Base-by-base conservation (phyloP, 1,284 basidiomycete species). In the Ceratobasidium papillatum region DNA sequence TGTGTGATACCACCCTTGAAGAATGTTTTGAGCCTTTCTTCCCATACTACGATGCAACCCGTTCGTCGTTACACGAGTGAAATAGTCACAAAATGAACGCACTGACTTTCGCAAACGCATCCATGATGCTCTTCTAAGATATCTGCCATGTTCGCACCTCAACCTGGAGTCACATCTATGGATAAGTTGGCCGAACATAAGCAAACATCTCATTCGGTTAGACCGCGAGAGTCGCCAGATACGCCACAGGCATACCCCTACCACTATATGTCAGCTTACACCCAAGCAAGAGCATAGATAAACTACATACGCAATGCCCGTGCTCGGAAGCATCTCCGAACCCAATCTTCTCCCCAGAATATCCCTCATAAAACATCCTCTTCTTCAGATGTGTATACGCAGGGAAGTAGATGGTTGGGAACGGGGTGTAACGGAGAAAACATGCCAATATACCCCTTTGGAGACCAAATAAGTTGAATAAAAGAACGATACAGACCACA, bases 1-100 rank as follows among this genome's bases (percentile, higher is more conserved):
- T 97, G 94, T 54, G 97, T 97, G 34, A 94, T 88, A 66, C 96
- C 96, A 68, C 97, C 98, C 83, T 99, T 99, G 89, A 94, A 99
- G 77, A 99, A 85, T 9, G 98, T 97, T 61, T 85, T 86, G 82
- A 93, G 93, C 8, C 94, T 95, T 81, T 96, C 95, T 82, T 96
- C 94, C 19, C 86, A 89, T 41, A 78, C 75, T 75, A 81, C 76
- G 77, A 25, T 41, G 27, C 58, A 65, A 36, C 38, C 58, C 56
- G 58, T 56, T 49, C 64, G 32, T 22, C 2, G 52, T 32, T 27
- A 69, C 79, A 80, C 14, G 80, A 76, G 54, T 22, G n/a, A 19
- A 65, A 36, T 43, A 47, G 19, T 4, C 22, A n/a, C 25, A n/a
- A 32, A 30, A 22, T 4, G 9, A 47, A 83, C 87, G 81, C 81